Evolutionary conservation across 495 filamentous ascomycete species (phyloP), one percentile per base, ranked within the genome.

Genomic region (Annulohypoxylon nitens): DNA sequence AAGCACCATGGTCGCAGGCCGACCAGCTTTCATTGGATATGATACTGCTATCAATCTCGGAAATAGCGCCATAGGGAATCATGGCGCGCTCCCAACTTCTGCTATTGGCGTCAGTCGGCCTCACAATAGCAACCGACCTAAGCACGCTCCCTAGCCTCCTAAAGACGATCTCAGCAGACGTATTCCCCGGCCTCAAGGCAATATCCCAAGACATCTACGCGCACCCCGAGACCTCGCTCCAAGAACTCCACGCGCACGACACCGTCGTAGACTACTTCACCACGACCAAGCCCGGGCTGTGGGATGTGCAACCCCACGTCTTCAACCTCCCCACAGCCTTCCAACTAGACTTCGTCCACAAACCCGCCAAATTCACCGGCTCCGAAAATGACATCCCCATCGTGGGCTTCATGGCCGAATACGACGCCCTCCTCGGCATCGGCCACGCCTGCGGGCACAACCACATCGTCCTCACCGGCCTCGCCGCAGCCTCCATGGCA

Each of bases 391-490:
- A 81, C 0, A 81, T 85, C 0, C 83, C 82, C 0, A 59, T 79
- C 0, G 69, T 86, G 2, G 78, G 76, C 4, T 85, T 85, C 75
- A 81, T 84, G 47, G 82, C 84, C 0, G 83, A 85, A 69, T 85
- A 83, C 30, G 83, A 86, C 61, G 83, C 82, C 1, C 76, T 86
- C 0, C 77, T 83, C 0, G 83, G 78, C 0, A 83, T 86, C 30
- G 84, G 84, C 0, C 83, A 85, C 51, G 84, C 83, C 4, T 85
- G 84, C 61, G 84, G 84, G 4, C 84, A 86, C 67, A 86, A 86
- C 59, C 75, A 84, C 10, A 85, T 86, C 41, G 78, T 81, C 0
- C 82, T 82, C 1, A 84, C 80, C 70, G 80, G 80, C 1, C 80
- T 86, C n/a, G 80, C 82, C 0, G 80, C 83, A 0, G 84, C 83